phyloP scores from a whole-genome alignment of 2,329 filamentous ascomycete species.

The Plenodomus biglobosus region DNA sequence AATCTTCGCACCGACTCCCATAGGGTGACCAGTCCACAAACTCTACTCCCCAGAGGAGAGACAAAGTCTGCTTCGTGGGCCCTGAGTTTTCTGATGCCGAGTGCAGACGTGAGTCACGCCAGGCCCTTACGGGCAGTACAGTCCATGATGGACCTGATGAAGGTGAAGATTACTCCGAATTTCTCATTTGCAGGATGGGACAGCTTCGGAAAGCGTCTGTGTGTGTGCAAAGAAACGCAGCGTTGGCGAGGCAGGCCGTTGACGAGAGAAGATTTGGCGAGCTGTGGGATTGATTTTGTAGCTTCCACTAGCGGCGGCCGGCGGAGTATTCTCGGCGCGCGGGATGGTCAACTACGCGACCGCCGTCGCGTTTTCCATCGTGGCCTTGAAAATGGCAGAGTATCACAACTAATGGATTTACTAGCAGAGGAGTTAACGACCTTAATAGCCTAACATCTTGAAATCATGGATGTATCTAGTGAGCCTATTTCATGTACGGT shows the following conservation, averaged over 20 bases:
- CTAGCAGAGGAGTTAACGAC: too few relatives aligned
- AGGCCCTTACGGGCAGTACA: conserved; percentile 80
- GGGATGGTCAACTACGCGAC: too few relatives aligned
- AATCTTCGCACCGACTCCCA: conserved; percentile 96
- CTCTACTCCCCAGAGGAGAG: conserved; percentile 30
- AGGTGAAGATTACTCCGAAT: conserved; percentile 96
- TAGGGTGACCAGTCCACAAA: conserved; percentile 57
- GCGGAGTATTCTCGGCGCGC: too few relatives aligned
- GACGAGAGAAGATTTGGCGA: conserved; percentile 45
- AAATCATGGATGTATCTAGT: too few relatives aligned
- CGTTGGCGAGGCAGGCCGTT: conserved; percentile 86
- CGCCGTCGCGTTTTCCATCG: too few relatives aligned
- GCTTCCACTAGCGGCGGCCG: conserved; percentile 13
- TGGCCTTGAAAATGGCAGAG: too few relatives aligned
- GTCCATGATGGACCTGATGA: conserved; percentile 48
- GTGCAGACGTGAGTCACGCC: conserved; percentile 81
- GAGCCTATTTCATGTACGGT: too few relatives aligned
- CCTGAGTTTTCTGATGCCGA: conserved; percentile 90
- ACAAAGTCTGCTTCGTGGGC: conserved; percentile 43
- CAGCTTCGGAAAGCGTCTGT: conserved; percentile 51
- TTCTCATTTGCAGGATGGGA: conserved; percentile 79
- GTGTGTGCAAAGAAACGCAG: conserved; percentile 95
- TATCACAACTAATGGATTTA: too few relatives aligned
- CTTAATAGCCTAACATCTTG: too few relatives aligned
- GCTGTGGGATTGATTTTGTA: conserved; percentile 39